Evolutionary conservation across 495 filamentous ascomycete genomes (phyloP).

Genomic region (Venustampulla echinocandica): DNA sequence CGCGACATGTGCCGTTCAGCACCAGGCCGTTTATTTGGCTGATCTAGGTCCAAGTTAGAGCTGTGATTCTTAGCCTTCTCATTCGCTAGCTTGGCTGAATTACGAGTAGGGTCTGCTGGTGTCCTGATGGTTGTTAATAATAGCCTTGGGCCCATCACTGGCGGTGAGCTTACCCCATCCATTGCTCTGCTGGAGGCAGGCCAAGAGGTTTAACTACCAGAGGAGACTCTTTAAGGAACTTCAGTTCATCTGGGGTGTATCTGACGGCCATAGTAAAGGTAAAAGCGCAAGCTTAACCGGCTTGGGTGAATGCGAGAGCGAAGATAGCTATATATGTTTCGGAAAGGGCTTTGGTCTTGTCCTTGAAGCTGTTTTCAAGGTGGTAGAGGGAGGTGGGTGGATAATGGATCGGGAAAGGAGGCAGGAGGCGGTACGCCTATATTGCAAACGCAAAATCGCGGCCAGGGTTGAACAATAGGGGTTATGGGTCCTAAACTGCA

Average conservation of each 20-base stretch:
- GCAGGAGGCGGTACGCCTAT: too few species aligned
- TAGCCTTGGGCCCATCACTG: conserved; percentile 11
- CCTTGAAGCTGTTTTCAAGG: too few species aligned
- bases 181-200: conserved; percentile 87
- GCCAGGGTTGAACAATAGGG: too few species aligned
- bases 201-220: conserved; percentile 71
- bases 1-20: conserved; percentile 25
- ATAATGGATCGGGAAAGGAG: too few species aligned
- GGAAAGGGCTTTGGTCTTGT: too few species aligned
- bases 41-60: conserved; percentile 35
- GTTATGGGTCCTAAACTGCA: too few species aligned
- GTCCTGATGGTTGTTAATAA: conserved; percentile 18
- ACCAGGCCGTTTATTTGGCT: conserved; percentile 47
- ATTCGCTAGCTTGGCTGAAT: conserved; percentile 26
- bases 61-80: conserved; percentile 31
- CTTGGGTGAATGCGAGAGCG: conserved; percentile 7
- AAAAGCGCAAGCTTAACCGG: not conserved
- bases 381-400: too few species aligned
- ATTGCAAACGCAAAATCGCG: too few species aligned
- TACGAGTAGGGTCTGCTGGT: conserved; percentile 22
- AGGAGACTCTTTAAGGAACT: conserved; percentile 70
- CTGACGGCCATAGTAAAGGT: conserved; percentile 39
- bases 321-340: too few species aligned
- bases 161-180: conserved; percentile 79
- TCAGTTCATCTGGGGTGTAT: conserved; percentile 75